These are phyloP conservation scores for Thalassiosira livingstoniorum DNA, from an alignment of 352 stramenopile species.

Conservation along the genomic window DNA sequence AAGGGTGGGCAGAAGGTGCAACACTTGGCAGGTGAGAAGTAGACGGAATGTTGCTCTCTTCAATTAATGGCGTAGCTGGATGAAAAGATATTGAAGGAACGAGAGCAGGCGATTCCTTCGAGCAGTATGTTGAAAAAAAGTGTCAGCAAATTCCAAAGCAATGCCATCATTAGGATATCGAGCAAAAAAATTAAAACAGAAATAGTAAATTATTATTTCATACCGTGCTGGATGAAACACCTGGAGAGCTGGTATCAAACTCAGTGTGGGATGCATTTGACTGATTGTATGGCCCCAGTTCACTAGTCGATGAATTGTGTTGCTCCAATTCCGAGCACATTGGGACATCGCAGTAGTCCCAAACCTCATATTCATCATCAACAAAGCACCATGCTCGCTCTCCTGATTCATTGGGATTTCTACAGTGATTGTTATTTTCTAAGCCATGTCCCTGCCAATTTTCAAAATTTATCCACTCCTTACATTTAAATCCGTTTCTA, in stretches of 20 bases:
- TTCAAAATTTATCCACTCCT: background rate
- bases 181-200: background rate
- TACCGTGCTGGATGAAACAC: background rate
- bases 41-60: too few relatives aligned
- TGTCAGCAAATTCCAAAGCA: too few relatives aligned
- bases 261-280: background rate
- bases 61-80: too few relatives aligned
- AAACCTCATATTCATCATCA: background rate
- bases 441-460: conserved; percentile 5
- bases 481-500: background rate
- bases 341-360: conserved; percentile 19
- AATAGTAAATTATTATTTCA: background rate
- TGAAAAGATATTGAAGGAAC: too few relatives aligned
- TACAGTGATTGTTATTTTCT: conserved; percentile 25
- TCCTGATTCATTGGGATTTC: conserved; percentile 16
- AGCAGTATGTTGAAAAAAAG: too few relatives aligned
- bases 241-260: background rate
- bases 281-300: too few relatives aligned
- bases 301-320: background rate
- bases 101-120: too few relatives aligned
- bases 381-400: conserved; percentile 17
- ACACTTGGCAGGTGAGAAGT: too few relatives aligned
- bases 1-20: too few relatives aligned
- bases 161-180: too few relatives aligned
- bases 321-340: background rate